Conservation (phyloP, 2,329 filamentous ascomycete species). For the Pyrenophora tritici-repentis region DNA sequence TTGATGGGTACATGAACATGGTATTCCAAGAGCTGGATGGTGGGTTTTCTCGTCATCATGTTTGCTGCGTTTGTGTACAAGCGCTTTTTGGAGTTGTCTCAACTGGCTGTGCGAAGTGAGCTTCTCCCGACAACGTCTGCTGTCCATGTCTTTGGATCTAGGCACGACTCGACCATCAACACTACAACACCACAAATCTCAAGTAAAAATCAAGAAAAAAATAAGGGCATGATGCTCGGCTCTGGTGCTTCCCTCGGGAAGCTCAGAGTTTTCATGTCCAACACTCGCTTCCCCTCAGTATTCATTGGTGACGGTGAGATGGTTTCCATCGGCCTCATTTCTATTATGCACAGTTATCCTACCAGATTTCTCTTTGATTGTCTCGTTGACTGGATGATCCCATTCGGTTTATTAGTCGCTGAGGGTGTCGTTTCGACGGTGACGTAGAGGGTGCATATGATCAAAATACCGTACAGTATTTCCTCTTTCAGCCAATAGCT, state of each 20-base stretch:
- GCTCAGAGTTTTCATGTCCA: slow-evolving; percentile 39
- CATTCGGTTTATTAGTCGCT: no score
- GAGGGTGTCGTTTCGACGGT: no score
- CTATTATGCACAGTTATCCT: neutral
- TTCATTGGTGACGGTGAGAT: slow-evolving; percentile 3
- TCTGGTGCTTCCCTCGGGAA: slow-evolving; percentile 14
- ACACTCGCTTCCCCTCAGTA: slow-evolving; percentile 1
- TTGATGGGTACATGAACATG: slow-evolving; percentile 16
- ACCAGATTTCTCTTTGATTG: no score
- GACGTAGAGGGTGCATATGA: no score
- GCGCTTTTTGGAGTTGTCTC: slow-evolving; percentile 14
- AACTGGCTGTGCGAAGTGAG: slow-evolving; percentile 23
- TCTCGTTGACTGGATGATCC: no score
- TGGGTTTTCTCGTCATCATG: slow-evolving; percentile 13
- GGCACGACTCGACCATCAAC: slow-evolving; percentile 32
- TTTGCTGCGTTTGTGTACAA: slow-evolving; percentile 18
- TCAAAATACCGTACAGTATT: no score
- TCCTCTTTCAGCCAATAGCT: no score
- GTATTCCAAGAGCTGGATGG: slow-evolving; percentile 15
- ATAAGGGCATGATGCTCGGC: slow-evolving; percentile 42
- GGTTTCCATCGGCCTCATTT: neutral
- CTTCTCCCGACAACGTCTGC: slow-evolving; percentile 26
- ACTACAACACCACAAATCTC: slow-evolving; percentile 24
- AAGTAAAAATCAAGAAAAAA: slow-evolving; percentile 38
- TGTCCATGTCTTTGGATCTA: slow-evolving; percentile 27